Conservation (phyloP, 1,284 basidiomycete genomes). For the Leccinum solheimii region DNA sequence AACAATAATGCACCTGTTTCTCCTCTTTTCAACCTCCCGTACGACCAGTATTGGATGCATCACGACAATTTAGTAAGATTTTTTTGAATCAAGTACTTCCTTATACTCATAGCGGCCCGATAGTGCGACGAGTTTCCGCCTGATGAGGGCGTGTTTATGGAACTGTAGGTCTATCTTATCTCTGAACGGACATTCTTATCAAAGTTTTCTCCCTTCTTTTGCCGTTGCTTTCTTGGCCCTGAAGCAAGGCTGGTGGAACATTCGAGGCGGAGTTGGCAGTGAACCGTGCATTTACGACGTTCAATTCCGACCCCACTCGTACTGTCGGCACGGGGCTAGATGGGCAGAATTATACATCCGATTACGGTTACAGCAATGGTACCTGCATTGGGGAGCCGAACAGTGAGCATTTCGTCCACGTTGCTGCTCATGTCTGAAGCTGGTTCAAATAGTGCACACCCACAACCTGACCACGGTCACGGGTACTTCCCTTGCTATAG, state of each 20-base stretch:
- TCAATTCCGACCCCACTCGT: background rate
- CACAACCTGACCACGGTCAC: constrained; percentile 7
- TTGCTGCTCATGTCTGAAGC: constrained; percentile 1
- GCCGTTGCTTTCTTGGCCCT: background rate
- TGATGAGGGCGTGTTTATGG: background rate
- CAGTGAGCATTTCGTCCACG: constrained; percentile 7
- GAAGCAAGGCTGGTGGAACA: constrained; percentile 1
- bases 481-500: constrained; percentile 8
- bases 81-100: background rate
- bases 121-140: constrained; percentile 11
- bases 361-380: background rate
- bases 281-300: constrained; percentile 6
- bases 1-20: background rate
- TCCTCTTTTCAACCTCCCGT: background rate
- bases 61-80: background rate
- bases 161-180: constrained; percentile 11
- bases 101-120: constrained; percentile 2
- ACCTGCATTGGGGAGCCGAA: constrained; percentile 7
- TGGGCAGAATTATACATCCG: constrained; percentile 1
- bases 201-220: background rate
- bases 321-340: background rate
- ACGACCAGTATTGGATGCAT: constrained; percentile 14
- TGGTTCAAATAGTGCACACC: constrained; percentile 11
- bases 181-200: background rate
- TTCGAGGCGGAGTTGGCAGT: constrained; percentile 6